A percentile compares a stretch with the other conserved stretches of the same genome.
Evolutionary conservation across 2,329 filamentous ascomycete genomes (phyloP).

Genomic region (Zymoseptoria brevis): DNA sequence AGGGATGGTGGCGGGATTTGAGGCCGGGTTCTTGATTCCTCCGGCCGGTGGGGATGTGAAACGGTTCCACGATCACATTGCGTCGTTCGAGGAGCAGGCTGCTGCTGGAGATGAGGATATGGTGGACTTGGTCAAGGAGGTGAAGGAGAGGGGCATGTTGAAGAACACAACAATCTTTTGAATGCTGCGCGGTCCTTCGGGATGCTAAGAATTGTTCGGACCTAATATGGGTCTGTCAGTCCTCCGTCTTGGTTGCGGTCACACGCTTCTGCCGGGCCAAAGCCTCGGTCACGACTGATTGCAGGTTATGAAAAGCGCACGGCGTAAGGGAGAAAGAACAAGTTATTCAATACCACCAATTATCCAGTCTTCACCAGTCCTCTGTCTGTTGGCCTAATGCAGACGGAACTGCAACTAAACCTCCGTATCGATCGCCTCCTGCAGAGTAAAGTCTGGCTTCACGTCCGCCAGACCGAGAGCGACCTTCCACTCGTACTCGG

Average conservation of each 20-base stretch:
- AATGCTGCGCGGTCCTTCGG: no score
- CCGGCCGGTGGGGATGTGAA: slow-evolving; percentile 25
- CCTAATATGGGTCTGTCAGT: no score
- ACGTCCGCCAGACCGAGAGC: not conserved
- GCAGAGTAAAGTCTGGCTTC: not conserved
- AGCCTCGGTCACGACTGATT: no score
- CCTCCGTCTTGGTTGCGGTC: no score
- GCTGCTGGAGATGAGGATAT: slow-evolving; percentile 29
- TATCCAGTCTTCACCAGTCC: no score
- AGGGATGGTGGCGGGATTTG: slow-evolving; percentile 26
- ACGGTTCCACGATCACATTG: slow-evolving; percentile 29
- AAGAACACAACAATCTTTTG: not conserved
- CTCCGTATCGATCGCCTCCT: not conserved
- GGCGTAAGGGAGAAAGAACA: no score
- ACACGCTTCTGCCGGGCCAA: no score
- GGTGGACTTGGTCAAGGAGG: slow-evolving; percentile 26
- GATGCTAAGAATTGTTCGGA: no score
- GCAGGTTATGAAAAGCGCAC: no score
- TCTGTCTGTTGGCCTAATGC: no score
- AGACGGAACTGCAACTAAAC: not conserved
- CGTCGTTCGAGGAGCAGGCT: slow-evolving; percentile 28
- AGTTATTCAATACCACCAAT: no score
- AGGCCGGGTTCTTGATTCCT: slow-evolving; percentile 28
- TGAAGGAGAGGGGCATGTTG: slow-evolving; percentile 25
- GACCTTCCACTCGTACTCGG: not conserved